Base-by-base conservation (phyloP, 768 basidiomycete species). In the Termitomyces sp. region DNA sequence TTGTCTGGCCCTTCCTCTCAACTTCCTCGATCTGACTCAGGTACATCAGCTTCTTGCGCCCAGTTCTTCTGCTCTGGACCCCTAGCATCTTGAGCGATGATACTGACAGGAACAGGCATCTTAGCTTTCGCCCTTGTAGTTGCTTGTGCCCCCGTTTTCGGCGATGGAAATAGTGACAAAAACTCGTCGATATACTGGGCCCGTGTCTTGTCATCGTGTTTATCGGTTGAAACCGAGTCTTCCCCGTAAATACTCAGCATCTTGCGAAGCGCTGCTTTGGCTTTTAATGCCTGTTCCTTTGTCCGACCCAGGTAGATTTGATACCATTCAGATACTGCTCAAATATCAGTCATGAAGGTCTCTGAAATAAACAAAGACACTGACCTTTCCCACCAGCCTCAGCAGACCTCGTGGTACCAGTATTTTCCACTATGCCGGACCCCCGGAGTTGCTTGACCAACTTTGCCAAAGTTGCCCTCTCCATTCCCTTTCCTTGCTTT, bases 271-370 rank as follows among this genome's bases (percentile, higher is more conserved):
- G 18, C 33, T 7, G 23, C n/a, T 48, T 33, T 35, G 9, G 31
- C 31, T 4, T 5, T 31, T 15, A 33, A 23, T 36, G 47, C 47
- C 20, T 36, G 5, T 15, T 22, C 12, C 13, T 6, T 13, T 3
- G 18, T 12, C 3, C 7, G 23, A 5, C 49, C 49, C 11, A 50
- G 38, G 20, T 50, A 50, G 13, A 50, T 40, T 29, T 50, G 23
- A n/a, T 50, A 50, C 49, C 49, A 50, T 38, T 50, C 49, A 4
- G 49, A 33, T 15, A 9, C 49, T 50, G 35, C 27, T 38, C 23
- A 31, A 27, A 13, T 27, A 16, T 50, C 38, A 40, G 16, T 40
- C 11, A 40, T 20, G 38, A 39, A 39, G 10, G 5, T 39, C 38
- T 18, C 7, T 39, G 16, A 9, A 18, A 3, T 6, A 18, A 39